Evolutionary conservation across 2,329 filamentous ascomycete species (phyloP), one percentile per base, ranked within the genome.

Genomic region (Pseudogymnoascus sp.): DNA sequence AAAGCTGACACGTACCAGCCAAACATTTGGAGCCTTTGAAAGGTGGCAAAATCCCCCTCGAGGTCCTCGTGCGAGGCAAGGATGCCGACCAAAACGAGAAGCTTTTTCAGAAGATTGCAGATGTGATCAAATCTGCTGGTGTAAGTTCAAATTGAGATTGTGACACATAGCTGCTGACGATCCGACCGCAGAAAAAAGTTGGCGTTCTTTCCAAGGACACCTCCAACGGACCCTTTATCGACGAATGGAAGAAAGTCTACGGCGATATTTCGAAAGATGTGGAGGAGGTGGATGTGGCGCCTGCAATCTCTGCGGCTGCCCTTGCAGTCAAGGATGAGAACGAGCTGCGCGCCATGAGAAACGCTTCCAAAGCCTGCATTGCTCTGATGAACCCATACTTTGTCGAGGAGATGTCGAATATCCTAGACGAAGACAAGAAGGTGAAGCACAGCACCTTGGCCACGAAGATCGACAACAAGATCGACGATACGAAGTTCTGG

Each of bases 361-460:
- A 93, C 69, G 92, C 93, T 4, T 94, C 94, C 63, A 90, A 94
- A 73, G 93, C 94, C 56, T 97, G 92, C 69, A 93, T 95, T 68
- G 92, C 92, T 64, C 80, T 97, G 65, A 95, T 97, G 87, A 91
- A 91, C 60, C 91, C 93, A 65, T 99, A 94, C 76, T 97, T 97
- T 75, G 87, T 99, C 68, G 94, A 99, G 73, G 92, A 97, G 75
- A 97, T 99, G 92, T 96, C 93, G 60, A 89, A 90, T 69, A 89
- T 97, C 61, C 85, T 99, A 65, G 94, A 99, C 72, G 89, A 92
- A 69, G 95, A 97, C 75, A 97, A 96, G 80, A 96, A 96, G 74
- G 91, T 97, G 73, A 94, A 92, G 67, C 94, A 99, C 77, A 90
- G 88, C 67, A 82, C 83, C 1, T 82, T 99, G 6, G 87, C 90